phyloP scores from a whole-genome alignment of 768 basidiomycete genomes.

The Panaeolus papilionaceus region DNA sequence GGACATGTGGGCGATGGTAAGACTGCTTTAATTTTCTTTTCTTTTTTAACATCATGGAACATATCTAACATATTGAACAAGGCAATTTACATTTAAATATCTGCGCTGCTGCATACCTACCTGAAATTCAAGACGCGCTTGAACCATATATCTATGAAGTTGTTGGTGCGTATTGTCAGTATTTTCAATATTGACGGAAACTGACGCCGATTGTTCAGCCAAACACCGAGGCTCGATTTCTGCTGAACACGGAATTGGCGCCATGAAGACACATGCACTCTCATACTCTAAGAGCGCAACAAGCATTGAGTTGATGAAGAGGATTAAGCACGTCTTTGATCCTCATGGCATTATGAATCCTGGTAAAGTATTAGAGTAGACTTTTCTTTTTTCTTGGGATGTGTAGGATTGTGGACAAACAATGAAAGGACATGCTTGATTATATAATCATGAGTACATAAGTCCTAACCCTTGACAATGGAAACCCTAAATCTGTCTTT shows the following conservation, averaged over 20 bases:
- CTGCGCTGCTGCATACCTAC: constrained; percentile 80
- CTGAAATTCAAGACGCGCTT: constrained; percentile 84
- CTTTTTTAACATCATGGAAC: neutral
- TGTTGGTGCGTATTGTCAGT: constrained; percentile 62
- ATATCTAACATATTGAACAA: constrained; percentile 33
- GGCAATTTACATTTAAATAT: constrained; percentile 96
- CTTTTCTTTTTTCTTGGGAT: neutral
- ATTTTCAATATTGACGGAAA: constrained; percentile 9
- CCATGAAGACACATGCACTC: constrained; percentile 91
- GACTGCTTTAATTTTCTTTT: constrained; percentile 28
- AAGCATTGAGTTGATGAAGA: constrained; percentile 89
- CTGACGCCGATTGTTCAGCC: constrained; percentile 45
- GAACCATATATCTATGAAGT: constrained; percentile 97
- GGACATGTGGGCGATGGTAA: constrained; percentile 97
- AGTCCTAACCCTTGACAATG: constrained; percentile 42
- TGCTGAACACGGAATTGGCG: constrained; percentile 97
- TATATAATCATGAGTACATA: constrained; percentile 25
- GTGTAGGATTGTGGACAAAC: neutral
- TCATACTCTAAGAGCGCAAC: constrained; percentile 83
- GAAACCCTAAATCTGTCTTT: constrained; percentile 40
- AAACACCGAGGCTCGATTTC: constrained; percentile 90
- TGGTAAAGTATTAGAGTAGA: constrained; percentile 72
- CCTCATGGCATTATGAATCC: constrained; percentile 94
- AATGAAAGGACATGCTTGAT: neutral
- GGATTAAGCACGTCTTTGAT: constrained; percentile 89